Evolutionary conservation across 305 asterid genomes (phyloP), one percentile per base, ranked within the genome.

Genomic region (Plantago coronopus): DNA sequence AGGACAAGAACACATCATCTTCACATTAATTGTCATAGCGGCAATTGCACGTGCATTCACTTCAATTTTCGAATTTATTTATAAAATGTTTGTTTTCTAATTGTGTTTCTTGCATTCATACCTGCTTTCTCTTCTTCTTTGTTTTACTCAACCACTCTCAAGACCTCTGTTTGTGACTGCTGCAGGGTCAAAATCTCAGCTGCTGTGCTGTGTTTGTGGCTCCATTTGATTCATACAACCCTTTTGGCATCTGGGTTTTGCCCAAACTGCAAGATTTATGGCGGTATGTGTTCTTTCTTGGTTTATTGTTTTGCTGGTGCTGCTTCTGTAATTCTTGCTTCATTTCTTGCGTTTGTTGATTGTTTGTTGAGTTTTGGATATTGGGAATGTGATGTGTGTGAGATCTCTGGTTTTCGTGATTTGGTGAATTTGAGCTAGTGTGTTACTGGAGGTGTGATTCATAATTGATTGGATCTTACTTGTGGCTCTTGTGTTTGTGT

Each of bases 251-350:
- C 34, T 55, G 60, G 60, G 46, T 55, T 55, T 31, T 37, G 25
- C 60, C 17, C 18, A 51, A 17, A 27, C 10, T 66, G 22, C 61
- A 50, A 59, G 66, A 59, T 51, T 67, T 21, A 67, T 67, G 72
- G 72, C 66, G 16, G 72, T 67, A 63, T 67, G 25, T 45, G 25
- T 3, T 25, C 14, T 57, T n/a, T 21, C 34, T 57, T 2, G 31
- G 17, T 40, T 49, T 40, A 12, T 38, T 57, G 49, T 57, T 56
- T 18, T 54, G 1, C 18, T 54, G 22, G 3, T 18, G 5, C 25
- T 47, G 49, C 0, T 22, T 4, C 8, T 51, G 37, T 12, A 2
- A 21, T 14, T 19, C 17, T 51, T 11, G 43, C 54, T 48, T 48
- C 25, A 22, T 23, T 15, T 2, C 57, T 51, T 51, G 57, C 56